Evolutionary conservation across 2,329 filamentous ascomycete genomes (phyloP).

Genomic region (Fusarium paranaense): DNA sequence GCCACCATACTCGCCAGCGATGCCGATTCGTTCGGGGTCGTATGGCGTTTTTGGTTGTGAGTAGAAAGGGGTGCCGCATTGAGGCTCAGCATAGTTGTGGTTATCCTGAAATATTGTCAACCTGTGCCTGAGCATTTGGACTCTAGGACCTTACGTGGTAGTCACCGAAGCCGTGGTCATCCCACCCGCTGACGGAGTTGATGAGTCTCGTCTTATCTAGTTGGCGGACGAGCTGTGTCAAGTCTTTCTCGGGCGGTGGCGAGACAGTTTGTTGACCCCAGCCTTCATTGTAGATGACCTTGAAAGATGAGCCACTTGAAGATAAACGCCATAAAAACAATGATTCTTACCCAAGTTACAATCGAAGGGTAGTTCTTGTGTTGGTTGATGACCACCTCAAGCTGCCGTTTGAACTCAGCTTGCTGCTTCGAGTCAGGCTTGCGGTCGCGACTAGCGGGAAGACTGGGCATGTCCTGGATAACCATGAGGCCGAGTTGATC

Average conservation of each 20-base stretch:
- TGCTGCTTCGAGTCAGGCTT: slow-evolving; percentile 63
- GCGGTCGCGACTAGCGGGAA: slow-evolving; percentile 49
- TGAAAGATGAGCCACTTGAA: no score
- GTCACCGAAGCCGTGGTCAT: slow-evolving; percentile 76
- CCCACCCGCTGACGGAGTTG: slow-evolving; percentile 73
- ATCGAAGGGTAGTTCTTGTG: slow-evolving; percentile 32
- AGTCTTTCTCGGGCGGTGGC: slow-evolving; percentile 57
- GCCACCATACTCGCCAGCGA: slow-evolving; percentile 79
- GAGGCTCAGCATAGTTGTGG: slow-evolving; percentile 77
- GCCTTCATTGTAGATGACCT: slow-evolving; percentile 34
- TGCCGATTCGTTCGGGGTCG: slow-evolving; percentile 70
- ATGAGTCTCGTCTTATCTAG: slow-evolving; percentile 74
- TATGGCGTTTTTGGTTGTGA: slow-evolving; percentile 66
- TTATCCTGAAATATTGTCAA: slow-evolving; percentile 60
- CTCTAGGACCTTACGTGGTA: slow-evolving; percentile 47
- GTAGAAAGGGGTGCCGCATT: slow-evolving; percentile 78
- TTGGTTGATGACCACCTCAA: slow-evolving; percentile 71
- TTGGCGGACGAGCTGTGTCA: slow-evolving; percentile 65
- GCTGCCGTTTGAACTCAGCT: slow-evolving; percentile 72
- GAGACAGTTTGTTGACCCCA: slow-evolving; percentile 27
- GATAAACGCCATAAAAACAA: no score
- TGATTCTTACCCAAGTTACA: slow-evolving; percentile 16
- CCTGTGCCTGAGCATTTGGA: no score
- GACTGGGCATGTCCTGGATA: slow-evolving; percentile 78
- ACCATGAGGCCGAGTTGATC: slow-evolving; percentile 74